Evolutionary conservation across 1,139 yeast genomes (phyloP), one percentile per base, ranked within the genome.

Genomic region (Yamadazyma blattariae): DNA sequence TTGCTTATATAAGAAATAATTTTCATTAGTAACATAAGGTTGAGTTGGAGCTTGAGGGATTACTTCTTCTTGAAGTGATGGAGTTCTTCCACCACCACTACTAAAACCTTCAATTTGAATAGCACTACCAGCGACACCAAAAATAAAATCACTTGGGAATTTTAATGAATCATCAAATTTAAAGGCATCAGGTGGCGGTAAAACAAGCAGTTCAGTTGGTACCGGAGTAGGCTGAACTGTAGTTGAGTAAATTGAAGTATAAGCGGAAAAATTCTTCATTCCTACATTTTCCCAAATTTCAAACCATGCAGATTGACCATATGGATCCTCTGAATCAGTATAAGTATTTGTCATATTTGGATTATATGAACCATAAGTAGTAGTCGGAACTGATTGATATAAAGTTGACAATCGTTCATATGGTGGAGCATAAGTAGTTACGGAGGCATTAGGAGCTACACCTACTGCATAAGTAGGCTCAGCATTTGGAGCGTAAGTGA

Each of bases 61-160:
- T 8, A 46, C 41, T 4, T 33, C 42, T 38, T 61, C 68, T 51
- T 53, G 46, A 23, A 59, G 42, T 4, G 64, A 45, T n/a, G 67
- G 68, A 3, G 61, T 50, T 33, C 59, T 48, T 8, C 65, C 65
- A 36, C 61, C 63, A 18, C 52, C 63, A 27, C 56, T 51, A 19
- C 56, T 48, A 7, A 67, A 66, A 15, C 68, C 69, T 48, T 63
- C 69, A 30, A 60, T 54, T 41, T 63, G 69, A 33, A 48, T 47
- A 8, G 59, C 59, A n/a, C 52, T 48, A 4, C 57, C 58, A 5
- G 59, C 58, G 12, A 52, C 57, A 4, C 59, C 59, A 25, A 52
- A 46, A 12, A 51, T 29, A 33, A 54, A 54, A 20, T 40, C 52
- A 15, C 32, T 29, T 3, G 59, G 57, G 30, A 51, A 53, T 23